A percentile compares a stretch with the other conserved stretches of the same genome.
Evolutionary conservation across 2,329 filamentous ascomycete species (phyloP).

Genomic region (Ramularia collo-cygni): DNA sequence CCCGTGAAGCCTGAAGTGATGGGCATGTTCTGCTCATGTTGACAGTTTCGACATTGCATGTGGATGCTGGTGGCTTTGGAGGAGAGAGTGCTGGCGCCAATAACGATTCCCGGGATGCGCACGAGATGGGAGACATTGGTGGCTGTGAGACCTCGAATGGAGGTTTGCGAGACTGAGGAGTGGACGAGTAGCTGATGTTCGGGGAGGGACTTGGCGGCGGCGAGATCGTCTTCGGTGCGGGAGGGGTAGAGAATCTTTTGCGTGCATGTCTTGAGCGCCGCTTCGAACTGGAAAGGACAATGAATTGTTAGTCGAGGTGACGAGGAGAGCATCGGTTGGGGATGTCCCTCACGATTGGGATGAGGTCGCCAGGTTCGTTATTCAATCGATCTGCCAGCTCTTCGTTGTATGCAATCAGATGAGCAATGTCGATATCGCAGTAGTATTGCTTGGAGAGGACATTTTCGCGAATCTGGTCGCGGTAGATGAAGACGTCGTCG

Average conservation of each 20-base stretch:
- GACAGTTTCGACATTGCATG: constrained; percentile 83
- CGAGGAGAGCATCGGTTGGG: not conserved
- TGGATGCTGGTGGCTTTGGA: constrained; percentile 86
- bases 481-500: constrained; percentile 91
- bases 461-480: constrained; percentile 93
- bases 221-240: constrained; percentile 55
- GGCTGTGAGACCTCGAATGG: constrained; percentile 89
- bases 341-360: constrained; percentile 65
- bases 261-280: constrained; percentile 82
- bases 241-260: constrained; percentile 87
- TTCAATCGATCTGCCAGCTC: constrained; percentile 85
- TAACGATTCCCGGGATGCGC: constrained; percentile 92
- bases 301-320: constrained; percentile 18
- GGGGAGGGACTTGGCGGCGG: constrained; percentile 42
- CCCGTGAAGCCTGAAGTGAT: constrained; percentile 83
- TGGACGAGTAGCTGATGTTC: constrained; percentile 93
- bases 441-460: constrained; percentile 89
- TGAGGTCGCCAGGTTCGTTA: constrained; percentile 84
- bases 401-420: constrained; percentile 93
- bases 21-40: constrained; percentile 60
- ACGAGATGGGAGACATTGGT: constrained; percentile 92
- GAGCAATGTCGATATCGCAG: constrained; percentile 92
- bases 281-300: constrained; percentile 74
- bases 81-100: constrained; percentile 91
- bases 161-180: constrained; percentile 82